These are phyloP conservation scores for Pleurotus djamor DNA, from an alignment of 768 basidiomycete genomes.

Conservation along the genomic window DNA sequence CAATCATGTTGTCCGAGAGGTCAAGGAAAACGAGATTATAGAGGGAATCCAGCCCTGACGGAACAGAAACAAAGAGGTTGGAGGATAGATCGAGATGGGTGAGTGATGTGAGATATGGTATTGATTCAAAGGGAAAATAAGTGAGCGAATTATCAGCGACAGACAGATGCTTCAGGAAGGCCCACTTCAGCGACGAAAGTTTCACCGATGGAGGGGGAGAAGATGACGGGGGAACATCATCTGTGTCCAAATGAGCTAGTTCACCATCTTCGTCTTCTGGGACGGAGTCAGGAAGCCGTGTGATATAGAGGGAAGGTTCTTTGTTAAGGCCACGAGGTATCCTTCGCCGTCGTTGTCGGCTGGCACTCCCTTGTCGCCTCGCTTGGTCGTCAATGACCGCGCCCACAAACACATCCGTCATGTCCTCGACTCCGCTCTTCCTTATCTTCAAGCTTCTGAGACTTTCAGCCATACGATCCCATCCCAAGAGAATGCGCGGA, in stretches of 20 bases:
- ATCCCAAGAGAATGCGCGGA: conserved; percentile 77
- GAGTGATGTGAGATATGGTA: conserved; percentile 69
- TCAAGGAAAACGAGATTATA: conserved; percentile 88
- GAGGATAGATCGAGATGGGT: conserved; percentile 88
- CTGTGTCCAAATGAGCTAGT: conserved; percentile 4
- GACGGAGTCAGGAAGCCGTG: conserved; percentile 55
- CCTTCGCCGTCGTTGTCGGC: conserved; percentile 41
- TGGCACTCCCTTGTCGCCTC: conserved; percentile 53
- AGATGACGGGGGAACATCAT: conserved; percentile 10
- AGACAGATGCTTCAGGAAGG: conserved; percentile 71
- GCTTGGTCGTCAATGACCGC: conserved; percentile 80
- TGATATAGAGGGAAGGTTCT: conserved; percentile 45
- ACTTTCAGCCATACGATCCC: conserved; percentile 74
- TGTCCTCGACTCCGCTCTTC: conserved; percentile 79
- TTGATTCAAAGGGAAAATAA: conserved; percentile 66
- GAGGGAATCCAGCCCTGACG: conserved; percentile 69
- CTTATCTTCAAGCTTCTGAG: conserved; percentile 73
- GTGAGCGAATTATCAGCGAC: conserved; percentile 81
- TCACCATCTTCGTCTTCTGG: conserved; percentile 40
- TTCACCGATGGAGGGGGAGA: conserved; percentile 28
- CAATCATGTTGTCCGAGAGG: conserved; percentile 97
- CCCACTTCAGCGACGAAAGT: conserved; percentile 68
- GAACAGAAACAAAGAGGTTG: conserved; percentile 89
- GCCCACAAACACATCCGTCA: conserved; percentile 73
- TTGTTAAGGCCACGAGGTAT: conserved; percentile 36